Conservation (phyloP, 1,284 basidiomycete genomes). For the Leucoagaricus sp. region DNA sequence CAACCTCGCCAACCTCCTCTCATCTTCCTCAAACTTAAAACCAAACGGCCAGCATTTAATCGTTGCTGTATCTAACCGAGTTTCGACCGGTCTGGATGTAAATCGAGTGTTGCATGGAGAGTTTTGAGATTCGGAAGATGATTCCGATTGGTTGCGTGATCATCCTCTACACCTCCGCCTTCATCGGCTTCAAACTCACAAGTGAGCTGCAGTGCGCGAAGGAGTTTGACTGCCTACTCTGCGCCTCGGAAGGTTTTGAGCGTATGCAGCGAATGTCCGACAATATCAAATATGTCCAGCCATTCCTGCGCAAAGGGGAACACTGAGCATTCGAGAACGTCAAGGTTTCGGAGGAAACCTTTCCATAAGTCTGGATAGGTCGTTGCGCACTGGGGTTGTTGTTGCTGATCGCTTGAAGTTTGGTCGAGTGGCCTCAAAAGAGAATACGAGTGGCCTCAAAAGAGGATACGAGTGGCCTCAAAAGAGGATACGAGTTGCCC, state of each 20-base stretch:
- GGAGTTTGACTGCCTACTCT: neutral
- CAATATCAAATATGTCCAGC: conserved; percentile 5
- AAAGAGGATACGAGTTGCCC: neutral
- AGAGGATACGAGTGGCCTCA: too few species aligned
- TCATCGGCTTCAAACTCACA: neutral
- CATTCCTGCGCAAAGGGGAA: conserved; percentile 4
- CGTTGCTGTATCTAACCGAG: neutral
- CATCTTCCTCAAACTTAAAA: too few species aligned
- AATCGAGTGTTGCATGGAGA: neutral
- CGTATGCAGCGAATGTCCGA: neutral
- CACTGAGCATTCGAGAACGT: neutral
- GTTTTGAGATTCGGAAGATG: neutral
- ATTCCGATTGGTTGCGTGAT: neutral
- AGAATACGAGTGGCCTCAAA: too few species aligned
- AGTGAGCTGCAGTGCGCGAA: neutral
- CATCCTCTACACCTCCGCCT: neutral
- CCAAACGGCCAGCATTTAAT: conserved; percentile 11
- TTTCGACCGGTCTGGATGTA: neutral
- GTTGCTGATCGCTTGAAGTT: neutral
- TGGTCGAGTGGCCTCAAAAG: neutral
- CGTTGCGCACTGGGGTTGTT: neutral
- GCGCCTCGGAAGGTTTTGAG: conserved; percentile 1
- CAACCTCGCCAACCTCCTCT: too few species aligned
- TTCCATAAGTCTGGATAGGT: conserved; percentile 3
- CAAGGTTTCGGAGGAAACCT: neutral